Evolutionary conservation across 352 stramenopile species (phyloP).

Genomic region (Pythium vanterpoolii): DNA sequence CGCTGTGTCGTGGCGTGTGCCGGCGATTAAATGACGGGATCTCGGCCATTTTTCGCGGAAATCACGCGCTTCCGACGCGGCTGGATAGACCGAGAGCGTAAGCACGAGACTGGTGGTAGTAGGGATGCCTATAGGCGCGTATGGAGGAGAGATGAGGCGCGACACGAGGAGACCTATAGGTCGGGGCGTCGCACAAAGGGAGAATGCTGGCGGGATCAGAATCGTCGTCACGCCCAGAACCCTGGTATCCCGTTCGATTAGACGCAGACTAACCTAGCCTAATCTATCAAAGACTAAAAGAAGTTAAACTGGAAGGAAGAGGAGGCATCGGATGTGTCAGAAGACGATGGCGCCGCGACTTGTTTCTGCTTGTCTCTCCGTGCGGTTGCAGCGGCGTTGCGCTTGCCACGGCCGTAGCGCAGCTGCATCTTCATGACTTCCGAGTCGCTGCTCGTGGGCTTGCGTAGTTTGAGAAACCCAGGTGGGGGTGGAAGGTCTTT

Average conservation of each 20-base stretch:
- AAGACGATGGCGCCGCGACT: neutral
- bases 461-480: conserved; percentile 59
- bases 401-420: conserved; percentile 53
- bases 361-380: conserved; percentile 45
- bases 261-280: conserved; percentile 7
- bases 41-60: conserved; percentile 9
- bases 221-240: no score
- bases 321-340: neutral
- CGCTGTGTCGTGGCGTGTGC: conserved; percentile 4
- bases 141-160: neutral
- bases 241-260: no score
- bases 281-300: conserved; percentile 10
- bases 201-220: no score
- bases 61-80: neutral
- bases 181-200: no score
- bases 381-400: conserved; percentile 47
- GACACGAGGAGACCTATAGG: neutral
- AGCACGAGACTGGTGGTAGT: neutral
- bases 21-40: conserved; percentile 17
- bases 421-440: conserved; percentile 74
- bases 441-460: conserved; percentile 57
- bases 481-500: conserved; percentile 15
- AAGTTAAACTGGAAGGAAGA: conserved; percentile 29
- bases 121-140: neutral
- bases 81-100: neutral